phyloP scores from a whole-genome alignment of 495 filamentous ascomycete genomes.

The Xylaria palmicola region DNA sequence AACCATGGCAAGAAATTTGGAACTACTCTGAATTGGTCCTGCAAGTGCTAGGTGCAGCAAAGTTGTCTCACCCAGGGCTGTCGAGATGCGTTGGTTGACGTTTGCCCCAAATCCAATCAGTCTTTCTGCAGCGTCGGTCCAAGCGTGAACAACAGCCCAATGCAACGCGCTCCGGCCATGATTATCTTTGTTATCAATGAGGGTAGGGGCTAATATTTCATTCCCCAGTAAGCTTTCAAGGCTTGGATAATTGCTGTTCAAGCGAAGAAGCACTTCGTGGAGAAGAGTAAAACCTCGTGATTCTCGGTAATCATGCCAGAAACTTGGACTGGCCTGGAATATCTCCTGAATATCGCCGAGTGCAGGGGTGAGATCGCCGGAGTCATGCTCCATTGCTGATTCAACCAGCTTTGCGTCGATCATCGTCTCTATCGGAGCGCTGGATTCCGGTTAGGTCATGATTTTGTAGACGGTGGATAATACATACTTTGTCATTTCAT shows the following conservation, averaged over 20 bases:
- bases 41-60: background rate
- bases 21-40: background rate
- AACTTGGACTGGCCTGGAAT: background rate
- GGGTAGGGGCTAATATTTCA: background rate
- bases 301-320: background rate
- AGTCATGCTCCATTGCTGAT: background rate
- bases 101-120: background rate
- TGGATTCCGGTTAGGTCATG: background rate
- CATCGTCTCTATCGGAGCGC: background rate
- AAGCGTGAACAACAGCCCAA: background rate
- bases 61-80: background rate
- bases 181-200: background rate
- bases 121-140: background rate
- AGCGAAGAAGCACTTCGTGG: background rate
- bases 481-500: background rate
- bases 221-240: background rate
- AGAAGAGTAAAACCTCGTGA: background rate
- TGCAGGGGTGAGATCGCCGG: background rate
- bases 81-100: background rate
- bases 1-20: background rate
- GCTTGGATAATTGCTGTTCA: background rate
- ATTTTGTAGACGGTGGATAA: background rate
- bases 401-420: background rate
- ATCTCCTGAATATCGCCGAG: background rate
- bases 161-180: background rate